A percentile compares a stretch with the other conserved stretches of the same genome.
These are phyloP conservation scores for Venturia oleaginea DNA, from an alignment of 2,329 filamentous ascomycete genomes.

Conservation along the genomic window DNA sequence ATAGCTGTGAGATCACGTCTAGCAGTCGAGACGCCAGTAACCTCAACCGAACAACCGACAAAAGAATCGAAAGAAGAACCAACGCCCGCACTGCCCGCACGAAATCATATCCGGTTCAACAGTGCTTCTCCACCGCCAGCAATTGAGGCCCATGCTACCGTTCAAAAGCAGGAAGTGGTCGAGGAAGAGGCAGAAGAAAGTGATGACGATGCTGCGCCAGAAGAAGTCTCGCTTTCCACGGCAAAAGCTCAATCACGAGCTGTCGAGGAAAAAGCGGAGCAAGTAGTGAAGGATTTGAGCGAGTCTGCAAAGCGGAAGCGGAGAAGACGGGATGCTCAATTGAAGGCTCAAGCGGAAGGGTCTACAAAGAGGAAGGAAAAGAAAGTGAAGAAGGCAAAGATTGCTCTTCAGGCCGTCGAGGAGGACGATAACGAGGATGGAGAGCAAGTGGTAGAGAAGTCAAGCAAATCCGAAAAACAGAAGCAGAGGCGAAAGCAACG, in stretches of 20 bases:
- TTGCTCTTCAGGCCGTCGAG: background rate
- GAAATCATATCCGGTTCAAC: conserved; percentile 9
- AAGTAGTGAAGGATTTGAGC: background rate
- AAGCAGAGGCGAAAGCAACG: background rate
- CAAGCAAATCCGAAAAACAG: background rate
- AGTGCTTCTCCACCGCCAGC: conserved; percentile 11
- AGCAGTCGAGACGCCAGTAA: background rate
- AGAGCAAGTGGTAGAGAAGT: background rate
- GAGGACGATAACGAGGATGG: background rate
- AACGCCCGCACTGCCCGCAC: background rate
- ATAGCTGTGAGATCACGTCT: background rate
- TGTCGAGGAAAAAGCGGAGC: background rate
- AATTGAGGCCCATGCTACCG: background rate
- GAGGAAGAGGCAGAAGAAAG: conserved; percentile 6
- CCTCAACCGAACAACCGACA: background rate
- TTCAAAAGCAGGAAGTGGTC: background rate
- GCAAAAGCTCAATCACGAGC: conserved; percentile 6
- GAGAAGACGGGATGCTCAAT: conserved; percentile 1
- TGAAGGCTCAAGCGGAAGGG: conserved; percentile 11
- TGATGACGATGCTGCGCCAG: conserved; percentile 11
- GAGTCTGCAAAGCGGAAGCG: conserved; percentile 3
- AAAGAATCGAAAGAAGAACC: background rate
- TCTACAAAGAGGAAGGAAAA: conserved; percentile 4
- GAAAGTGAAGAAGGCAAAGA: conserved; percentile 6
- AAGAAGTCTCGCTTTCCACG: conserved; percentile 10